These are phyloP conservation scores for Tranzscheliella williamsii DNA, from an alignment of 1,284 basidiomycete species.

Conservation along the genomic window DNA sequence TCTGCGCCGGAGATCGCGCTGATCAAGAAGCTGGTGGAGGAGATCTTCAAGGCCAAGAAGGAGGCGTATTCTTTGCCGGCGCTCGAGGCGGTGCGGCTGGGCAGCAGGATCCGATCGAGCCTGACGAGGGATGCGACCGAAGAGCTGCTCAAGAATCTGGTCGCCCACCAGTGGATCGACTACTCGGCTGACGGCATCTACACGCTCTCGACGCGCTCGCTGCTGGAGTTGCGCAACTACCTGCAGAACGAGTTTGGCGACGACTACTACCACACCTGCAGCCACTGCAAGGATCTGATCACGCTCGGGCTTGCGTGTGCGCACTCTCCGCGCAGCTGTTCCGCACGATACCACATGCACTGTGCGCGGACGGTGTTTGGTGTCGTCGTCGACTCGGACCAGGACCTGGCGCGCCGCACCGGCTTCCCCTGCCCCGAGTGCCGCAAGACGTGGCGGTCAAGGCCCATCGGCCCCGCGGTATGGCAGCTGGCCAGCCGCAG, in stretches of 20 bases:
- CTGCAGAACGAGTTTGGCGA: slow-evolving; percentile 72
- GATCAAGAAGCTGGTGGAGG: slow-evolving; percentile 66
- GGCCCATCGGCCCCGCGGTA: slow-evolving; percentile 29
- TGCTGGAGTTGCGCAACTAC: slow-evolving; percentile 75
- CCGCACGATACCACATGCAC: slow-evolving; percentile 19
- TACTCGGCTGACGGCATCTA: slow-evolving; percentile 67
- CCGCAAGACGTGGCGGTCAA: slow-evolving; percentile 9
- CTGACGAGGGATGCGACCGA: slow-evolving; percentile 78
- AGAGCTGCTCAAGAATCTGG: slow-evolving; percentile 74
- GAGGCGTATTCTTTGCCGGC: slow-evolving; percentile 76
- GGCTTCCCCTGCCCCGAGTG: slow-evolving; percentile 17
- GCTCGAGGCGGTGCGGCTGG: slow-evolving; percentile 66
- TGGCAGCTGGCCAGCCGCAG: slow-evolving; percentile 1
- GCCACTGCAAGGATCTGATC: slow-evolving; percentile 72
- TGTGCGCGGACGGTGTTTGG: slow-evolving; percentile 23
- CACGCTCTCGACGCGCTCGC: slow-evolving; percentile 73
- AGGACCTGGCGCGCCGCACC: slow-evolving; percentile 5
- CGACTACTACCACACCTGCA: slow-evolving; percentile 71
- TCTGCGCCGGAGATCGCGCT: slow-evolving; percentile 39
- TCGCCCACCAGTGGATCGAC: slow-evolving; percentile 76
- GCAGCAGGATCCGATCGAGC: slow-evolving; percentile 69
- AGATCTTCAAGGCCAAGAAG: slow-evolving; percentile 78
- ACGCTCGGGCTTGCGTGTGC: slow-evolving; percentile 26
- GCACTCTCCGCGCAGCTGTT: slow-evolving; percentile 5
- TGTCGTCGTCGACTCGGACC: slow-evolving; percentile 8